These are phyloP conservation scores for Spirogloea muscicola DNA, from an alignment of 139 green algal species.

Conservation along the genomic window DNA sequence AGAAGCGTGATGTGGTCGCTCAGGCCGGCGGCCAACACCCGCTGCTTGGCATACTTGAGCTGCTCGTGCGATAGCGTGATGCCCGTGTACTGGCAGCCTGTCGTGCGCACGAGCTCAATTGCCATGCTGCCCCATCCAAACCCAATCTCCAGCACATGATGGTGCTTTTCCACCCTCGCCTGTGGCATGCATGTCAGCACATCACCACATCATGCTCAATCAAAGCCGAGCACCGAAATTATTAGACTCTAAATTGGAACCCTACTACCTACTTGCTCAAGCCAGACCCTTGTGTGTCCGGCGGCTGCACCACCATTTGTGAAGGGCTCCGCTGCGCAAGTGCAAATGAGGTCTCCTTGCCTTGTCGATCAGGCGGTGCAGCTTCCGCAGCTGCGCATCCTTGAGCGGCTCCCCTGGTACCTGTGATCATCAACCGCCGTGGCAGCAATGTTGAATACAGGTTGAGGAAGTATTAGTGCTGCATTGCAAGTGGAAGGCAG, in stretches of 20 bases:
- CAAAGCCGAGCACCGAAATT: too few species aligned
- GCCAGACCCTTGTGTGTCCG: too few species aligned
- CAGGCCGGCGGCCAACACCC: slow-evolving; percentile 76
- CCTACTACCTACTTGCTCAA: too few species aligned
- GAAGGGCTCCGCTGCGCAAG: too few species aligned
- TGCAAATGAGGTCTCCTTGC: neutral
- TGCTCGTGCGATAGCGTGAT: slow-evolving; percentile 90
- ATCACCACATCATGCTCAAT: too few species aligned
- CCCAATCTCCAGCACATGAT: slow-evolving; percentile 93
- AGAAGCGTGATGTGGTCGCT: slow-evolving; percentile 71
- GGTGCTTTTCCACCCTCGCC: slow-evolving; percentile 27
- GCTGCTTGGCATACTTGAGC: slow-evolving; percentile 69
- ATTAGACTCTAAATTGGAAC: too few species aligned
- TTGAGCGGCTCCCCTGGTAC: slow-evolving; percentile 54
- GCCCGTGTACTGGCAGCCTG: slow-evolving; percentile 47
- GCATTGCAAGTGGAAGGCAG: too few species aligned
- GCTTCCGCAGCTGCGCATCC: slow-evolving; percentile 75
- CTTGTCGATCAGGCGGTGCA: slow-evolving; percentile 74
- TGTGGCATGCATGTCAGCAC: too few species aligned
- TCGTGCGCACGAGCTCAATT: slow-evolving; percentile 65
- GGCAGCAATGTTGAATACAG: too few species aligned
- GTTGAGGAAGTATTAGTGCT: too few species aligned
- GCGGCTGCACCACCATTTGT: too few species aligned
- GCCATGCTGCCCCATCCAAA: slow-evolving; percentile 94
- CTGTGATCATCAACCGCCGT: too few species aligned